These are phyloP conservation scores for Populus trichocarpa DNA, from an alignment of 441 rosid genomes.

Conservation along the genomic window DNA sequence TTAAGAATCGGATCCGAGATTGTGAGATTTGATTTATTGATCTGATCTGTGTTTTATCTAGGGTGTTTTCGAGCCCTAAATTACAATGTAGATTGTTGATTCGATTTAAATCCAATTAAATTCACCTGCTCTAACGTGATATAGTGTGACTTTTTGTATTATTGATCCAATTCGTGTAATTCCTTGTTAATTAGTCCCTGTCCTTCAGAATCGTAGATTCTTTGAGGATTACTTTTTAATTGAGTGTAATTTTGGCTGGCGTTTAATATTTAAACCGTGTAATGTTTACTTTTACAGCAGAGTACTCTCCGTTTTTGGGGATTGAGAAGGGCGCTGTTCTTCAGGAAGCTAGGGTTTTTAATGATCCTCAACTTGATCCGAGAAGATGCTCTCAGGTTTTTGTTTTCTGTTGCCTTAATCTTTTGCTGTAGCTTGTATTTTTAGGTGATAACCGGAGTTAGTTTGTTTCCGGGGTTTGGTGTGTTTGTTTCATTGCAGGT, in stretches of 20 bases:
- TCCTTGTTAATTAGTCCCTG: background rate
- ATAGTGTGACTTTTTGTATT: background rate
- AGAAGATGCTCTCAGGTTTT: constrained; percentile 97
- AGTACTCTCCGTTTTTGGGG: constrained; percentile 95
- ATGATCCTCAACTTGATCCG: constrained; percentile 98
- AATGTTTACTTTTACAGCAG: constrained; percentile 46
- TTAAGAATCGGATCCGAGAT: constrained; percentile 5
- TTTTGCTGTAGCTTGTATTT: constrained; percentile 1
- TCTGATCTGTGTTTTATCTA: constrained; percentile 8
- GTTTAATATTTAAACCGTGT: constrained; percentile 5
- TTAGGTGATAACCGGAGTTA: background rate
- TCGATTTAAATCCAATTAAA: background rate
- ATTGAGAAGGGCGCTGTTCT: constrained; percentile 99
- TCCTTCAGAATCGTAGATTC: background rate
- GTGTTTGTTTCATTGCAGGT: constrained; percentile 43
- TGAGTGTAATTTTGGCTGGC: background rate
- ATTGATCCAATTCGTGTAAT: background rate
- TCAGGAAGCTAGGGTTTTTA: constrained; percentile 97
- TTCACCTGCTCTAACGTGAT: background rate
- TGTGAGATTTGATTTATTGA: background rate
- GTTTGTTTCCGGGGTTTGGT: constrained; percentile 18
- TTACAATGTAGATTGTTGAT: constrained; percentile 25
- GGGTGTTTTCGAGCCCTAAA: constrained; percentile 8
- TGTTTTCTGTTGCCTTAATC: constrained; percentile 3
- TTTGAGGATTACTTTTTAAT: constrained; percentile 4